Conservation (phyloP, 768 basidiomycete genomes). For the Mycena floridula region DNA sequence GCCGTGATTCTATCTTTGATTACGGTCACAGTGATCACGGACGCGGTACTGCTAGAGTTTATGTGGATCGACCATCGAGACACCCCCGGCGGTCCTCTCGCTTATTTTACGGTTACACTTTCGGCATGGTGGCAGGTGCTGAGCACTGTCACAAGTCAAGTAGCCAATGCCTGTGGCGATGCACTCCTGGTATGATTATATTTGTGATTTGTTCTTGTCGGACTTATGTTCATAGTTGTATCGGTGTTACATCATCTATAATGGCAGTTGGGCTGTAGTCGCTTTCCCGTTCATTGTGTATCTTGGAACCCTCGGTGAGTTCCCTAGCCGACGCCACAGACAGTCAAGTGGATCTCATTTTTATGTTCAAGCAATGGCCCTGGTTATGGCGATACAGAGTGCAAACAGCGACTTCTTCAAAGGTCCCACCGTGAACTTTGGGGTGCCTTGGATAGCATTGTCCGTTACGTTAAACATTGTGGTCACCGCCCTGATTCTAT, state of each 20-base stretch:
- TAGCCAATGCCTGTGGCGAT: slow-evolving; percentile 27
- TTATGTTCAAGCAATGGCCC: slow-evolving; percentile 14
- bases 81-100: slow-evolving; percentile 25
- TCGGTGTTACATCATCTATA: slow-evolving; percentile 26
- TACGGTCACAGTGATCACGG: slow-evolving; percentile 21
- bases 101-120: slow-evolving; percentile 16
- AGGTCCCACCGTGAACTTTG: slow-evolving; percentile 18
- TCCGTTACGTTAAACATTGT: slow-evolving; percentile 13
- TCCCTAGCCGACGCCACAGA: background rate
- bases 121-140: slow-evolving; percentile 25
- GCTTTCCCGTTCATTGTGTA: slow-evolving; percentile 10
- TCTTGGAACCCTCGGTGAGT: slow-evolving; percentile 9
- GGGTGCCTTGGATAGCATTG: slow-evolving; percentile 20
- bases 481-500: slow-evolving; percentile 3
- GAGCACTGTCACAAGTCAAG: slow-evolving; percentile 16
- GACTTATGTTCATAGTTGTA: too few species aligned
- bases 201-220: too few species aligned
- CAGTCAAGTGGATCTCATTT: background rate
- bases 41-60: slow-evolving; percentile 23
- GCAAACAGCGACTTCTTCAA: slow-evolving; percentile 19
- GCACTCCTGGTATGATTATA: slow-evolving; percentile 26
- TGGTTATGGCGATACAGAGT: slow-evolving; percentile 19
- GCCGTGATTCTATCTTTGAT: slow-evolving; percentile 18
- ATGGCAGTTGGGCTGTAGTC: slow-evolving; percentile 3
- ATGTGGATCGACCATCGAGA: slow-evolving; percentile 27